Evolutionary conservation across 495 filamentous ascomycete genomes (phyloP), one percentile per base, ranked within the genome.

Genomic region (Penicillium coprophilum): DNA sequence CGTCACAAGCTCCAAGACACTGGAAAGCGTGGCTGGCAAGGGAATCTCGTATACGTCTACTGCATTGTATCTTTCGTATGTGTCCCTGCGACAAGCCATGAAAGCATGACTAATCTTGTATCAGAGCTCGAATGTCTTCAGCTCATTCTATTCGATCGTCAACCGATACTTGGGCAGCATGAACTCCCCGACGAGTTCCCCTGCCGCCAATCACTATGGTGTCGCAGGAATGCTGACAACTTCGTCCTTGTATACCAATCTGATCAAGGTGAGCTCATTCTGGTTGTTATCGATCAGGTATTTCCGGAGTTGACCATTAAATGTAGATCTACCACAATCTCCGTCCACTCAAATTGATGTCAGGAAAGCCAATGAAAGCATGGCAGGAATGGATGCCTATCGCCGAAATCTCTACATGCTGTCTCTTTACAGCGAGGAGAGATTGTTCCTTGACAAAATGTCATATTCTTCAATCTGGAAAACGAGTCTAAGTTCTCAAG

Each of bases 371-470:
- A 34, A 13, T 12, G 46, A 48, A 34, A 48, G 10, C 28, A 32
- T 48, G 28, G 46, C 9, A 21, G 17, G 23, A 15, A 20, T 48
- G 28, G 28, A 48, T 48, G 28, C 46, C 13, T 48, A 13, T 9
- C 28, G 46, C 11, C 46, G 46, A 32, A 48, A 34, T 34, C 46
- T 48, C 30, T 48, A 32, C 30, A 32, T 48, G 46, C 9, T 48
- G 9, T 48, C 46, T 32, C 46, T 48, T 21, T 48, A 34, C 28
- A 48, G 46, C 46, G 46, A 48, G 17, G 28, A 48, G 19, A 32
- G 46, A 34, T 13, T 34, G 17, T 48, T 48, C 10, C 28, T 32
- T 48, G 46, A 48, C 28, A 48, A 34, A 32, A 48, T 48, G 46
- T 34, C 30, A 13, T 34, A 34, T 34, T 48, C 46, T 34, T 48